These are phyloP conservation scores for Aaosphaeria pasadenensis DNA, from an alignment of 2,329 filamentous ascomycete genomes.

Conservation along the genomic window DNA sequence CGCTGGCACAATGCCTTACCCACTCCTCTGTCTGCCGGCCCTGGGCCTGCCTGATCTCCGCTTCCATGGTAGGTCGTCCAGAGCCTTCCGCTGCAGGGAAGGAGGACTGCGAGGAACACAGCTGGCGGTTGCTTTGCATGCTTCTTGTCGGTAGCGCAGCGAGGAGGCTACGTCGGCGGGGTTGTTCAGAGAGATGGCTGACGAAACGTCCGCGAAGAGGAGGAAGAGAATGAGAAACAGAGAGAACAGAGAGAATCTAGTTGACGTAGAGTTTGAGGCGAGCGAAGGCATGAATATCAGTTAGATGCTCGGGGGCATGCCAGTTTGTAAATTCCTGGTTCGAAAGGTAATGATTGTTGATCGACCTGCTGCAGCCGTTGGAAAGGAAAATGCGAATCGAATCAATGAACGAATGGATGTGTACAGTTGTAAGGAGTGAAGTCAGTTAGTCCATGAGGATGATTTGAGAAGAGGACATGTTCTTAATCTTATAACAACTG, in stretches of 20 bases:
- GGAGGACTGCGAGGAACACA: neutral
- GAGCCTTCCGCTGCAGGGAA: slow-evolving; percentile 7
- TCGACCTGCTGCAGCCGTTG: slow-evolving; percentile 1
- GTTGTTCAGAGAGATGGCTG: slow-evolving; percentile 9
- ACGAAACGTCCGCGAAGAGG: slow-evolving; percentile 3
- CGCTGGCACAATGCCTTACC: too few species aligned
- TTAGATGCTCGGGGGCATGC: neutral
- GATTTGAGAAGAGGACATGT: slow-evolving; percentile 2
- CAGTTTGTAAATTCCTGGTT: neutral
- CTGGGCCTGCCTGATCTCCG: neutral
- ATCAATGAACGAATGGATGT: slow-evolving; percentile 2
- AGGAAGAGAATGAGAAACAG: slow-evolving; percentile 2
- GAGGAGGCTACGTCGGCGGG: slow-evolving; percentile 13
- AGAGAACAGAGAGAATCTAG: neutral
- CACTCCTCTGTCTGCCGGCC: neutral
- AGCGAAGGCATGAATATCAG: slow-evolving; percentile 6
- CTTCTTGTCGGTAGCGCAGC: slow-evolving; percentile 10
- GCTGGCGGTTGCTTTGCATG: slow-evolving; percentile 15
- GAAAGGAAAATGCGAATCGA: slow-evolving; percentile 1
- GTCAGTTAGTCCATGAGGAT: slow-evolving; percentile 5
- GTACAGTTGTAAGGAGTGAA: slow-evolving; percentile 1
- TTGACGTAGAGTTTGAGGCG: neutral
- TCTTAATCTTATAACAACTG: slow-evolving; percentile 5
- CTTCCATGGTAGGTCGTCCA: slow-evolving; percentile 15
- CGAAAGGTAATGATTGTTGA: too few species aligned